Base-by-base conservation (phyloP, 306 rosid species). In the Heteromeles arbutifolia region DNA sequence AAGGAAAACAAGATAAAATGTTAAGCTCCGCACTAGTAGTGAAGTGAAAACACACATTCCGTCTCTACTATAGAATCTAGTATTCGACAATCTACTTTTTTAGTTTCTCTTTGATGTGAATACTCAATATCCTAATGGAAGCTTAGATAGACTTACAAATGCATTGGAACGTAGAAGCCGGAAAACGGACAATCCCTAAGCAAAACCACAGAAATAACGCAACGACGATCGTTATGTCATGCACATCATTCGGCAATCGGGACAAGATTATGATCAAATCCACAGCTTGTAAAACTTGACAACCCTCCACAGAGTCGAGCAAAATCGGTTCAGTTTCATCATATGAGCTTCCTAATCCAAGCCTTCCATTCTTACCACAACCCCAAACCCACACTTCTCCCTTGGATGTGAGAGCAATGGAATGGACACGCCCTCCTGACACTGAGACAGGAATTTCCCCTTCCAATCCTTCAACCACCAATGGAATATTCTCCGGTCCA, bases 381-480 rank as follows among this genome's bases (percentile, higher is more conserved):
- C 98, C 98, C 98, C 97, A 95, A 15, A 84, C 92, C 93, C 95
- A 92, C 64, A 91, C 75, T 71, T 95, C 95, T 71, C 93, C 93
- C 37, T 81, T 82, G 13, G 90, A 84, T 2, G 90, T 87, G 67
- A 90, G 87, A 74, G 84, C 96, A 78, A 86, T 32, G n/a, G 98
- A 87, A 86, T 95, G 97, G 28, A 83, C 97, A 59, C 98, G 93
- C 69, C 97, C 97, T 57, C 88, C 98, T 10, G 93, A 85, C 70
- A 90, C 86, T 3, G 85, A 83, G 22, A 87, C 57, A 5, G 96
- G 95, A 82, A 66, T 84, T 82, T 89, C 93, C 70, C 78, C 91
- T 18, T 66, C 89, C 82, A 94, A 79, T 48, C 79, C 86, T 70
- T 90, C 87, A 82, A 92, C 78, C 80, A 65, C 78, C 48, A 84